phyloP scores from a whole-genome alignment of 2,329 filamentous ascomycete genomes.

The Aspergillus sp. region DNA sequence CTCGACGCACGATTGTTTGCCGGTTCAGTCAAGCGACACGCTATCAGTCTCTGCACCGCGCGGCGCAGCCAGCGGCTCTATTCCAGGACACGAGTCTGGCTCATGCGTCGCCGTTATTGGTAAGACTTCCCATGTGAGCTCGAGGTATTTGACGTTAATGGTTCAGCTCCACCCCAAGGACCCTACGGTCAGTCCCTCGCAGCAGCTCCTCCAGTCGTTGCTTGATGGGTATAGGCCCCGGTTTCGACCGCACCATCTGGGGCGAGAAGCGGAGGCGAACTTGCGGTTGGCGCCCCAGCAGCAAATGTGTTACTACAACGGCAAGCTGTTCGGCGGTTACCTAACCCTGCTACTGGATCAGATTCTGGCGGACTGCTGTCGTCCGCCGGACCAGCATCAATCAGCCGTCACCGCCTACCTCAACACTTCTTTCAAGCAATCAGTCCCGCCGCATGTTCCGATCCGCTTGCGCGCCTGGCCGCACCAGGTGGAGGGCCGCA shows the following conservation, averaged over 20 bases:
- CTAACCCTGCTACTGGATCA: neutral
- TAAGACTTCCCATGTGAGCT: no score
- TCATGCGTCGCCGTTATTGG: no score
- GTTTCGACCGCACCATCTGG: neutral
- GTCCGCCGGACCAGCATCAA: no score
- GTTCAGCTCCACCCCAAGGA: no score
- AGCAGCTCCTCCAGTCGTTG: neutral
- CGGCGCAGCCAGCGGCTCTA: no score
- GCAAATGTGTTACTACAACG: slow-evolving; percentile 1
- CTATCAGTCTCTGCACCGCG: no score
- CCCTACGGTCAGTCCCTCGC: neutral
- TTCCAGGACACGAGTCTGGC: no score
- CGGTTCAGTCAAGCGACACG: no score
- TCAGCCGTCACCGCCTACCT: neutral
- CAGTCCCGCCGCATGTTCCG: neutral
- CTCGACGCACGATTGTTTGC: no score
- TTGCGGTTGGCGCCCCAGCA: neutral
- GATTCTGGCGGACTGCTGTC: neutral
- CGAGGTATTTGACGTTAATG: no score
- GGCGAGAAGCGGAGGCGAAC: neutral
- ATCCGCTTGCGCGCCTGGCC: neutral
- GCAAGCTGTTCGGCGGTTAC: neutral
- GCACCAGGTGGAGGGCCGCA: neutral
- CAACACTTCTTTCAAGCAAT: neutral
- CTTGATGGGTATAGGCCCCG: neutral